A percentile compares a stretch with the other conserved stretches of the same genome.
Conservation (phyloP, 805 yeast genomes). For the Yarrowia sp. region DNA sequence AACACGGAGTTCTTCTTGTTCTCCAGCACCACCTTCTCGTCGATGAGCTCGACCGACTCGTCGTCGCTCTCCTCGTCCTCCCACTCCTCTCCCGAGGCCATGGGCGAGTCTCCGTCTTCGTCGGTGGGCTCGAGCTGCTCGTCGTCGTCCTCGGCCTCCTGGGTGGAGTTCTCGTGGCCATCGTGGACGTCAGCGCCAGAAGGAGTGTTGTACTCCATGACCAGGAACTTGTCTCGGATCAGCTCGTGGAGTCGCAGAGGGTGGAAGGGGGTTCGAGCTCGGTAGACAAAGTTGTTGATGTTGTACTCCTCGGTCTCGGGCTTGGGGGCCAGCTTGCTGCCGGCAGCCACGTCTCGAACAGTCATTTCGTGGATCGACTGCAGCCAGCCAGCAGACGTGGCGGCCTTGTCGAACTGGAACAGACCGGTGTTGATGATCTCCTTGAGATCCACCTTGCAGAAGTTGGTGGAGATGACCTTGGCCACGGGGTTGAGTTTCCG, state of each 20-base stretch:
- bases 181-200: conserved; percentile 42
- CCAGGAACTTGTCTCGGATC: conserved; percentile 52
- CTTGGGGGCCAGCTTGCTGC: conserved; percentile 51
- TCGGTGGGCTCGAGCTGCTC: conserved; percentile 16
- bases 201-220: conserved; percentile 42
- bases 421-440: conserved; percentile 52
- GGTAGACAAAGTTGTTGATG: conserved; percentile 55
- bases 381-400: conserved; percentile 57
- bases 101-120: conserved; percentile 25
- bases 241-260: conserved; percentile 54
- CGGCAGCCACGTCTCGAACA: conserved; percentile 46
- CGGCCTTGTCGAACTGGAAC: conserved; percentile 55
- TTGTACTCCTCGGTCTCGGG: conserved; percentile 59
- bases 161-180: conserved; percentile 44
- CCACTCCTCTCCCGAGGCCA: conserved; percentile 35
- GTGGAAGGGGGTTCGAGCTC: conserved; percentile 55
- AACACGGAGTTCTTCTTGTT: conserved; percentile 53
- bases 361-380: conserved; percentile 54
- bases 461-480: conserved; percentile 51
- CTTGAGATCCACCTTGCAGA: conserved; percentile 51
- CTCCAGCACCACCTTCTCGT: conserved; percentile 44
- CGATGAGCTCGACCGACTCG: conserved; percentile 40
- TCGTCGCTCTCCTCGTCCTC: conserved; percentile 37
- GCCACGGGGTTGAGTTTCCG: conserved; percentile 55
- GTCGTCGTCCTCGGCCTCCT: conserved; percentile 43